A percentile compares a stretch with the other conserved stretches of the same genome.
These are phyloP conservation scores for Mortierella sp. DNA, from an alignment of 371 early-diverging fungal genomes.

Conservation along the genomic window DNA sequence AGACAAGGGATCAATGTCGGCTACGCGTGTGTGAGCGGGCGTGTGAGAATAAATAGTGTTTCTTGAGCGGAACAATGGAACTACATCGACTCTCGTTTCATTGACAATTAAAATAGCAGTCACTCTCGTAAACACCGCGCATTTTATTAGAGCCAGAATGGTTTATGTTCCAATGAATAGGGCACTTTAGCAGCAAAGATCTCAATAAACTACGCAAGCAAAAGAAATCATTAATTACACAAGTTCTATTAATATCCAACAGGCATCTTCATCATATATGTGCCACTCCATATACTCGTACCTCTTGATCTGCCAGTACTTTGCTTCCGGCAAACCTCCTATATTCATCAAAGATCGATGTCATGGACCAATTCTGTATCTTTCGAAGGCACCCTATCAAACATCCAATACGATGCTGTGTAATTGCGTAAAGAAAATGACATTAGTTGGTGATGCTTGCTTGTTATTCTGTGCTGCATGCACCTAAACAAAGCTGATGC, in stretches of 20 bases:
- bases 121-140: background rate
- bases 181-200: slow-evolving; percentile 73
- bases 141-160: slow-evolving; percentile 61
- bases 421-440: background rate
- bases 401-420: slow-evolving; percentile 91
- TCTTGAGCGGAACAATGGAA: background rate
- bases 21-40: background rate
- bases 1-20: background rate
- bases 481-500: background rate
- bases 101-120: background rate
- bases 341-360: slow-evolving; percentile 96
- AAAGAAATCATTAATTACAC: background rate
- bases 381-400: slow-evolving; percentile 93
- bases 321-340: slow-evolving; percentile 92
- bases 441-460: too few species aligned
- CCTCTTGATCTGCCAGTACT: slow-evolving; percentile 94
- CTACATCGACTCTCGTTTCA: background rate
- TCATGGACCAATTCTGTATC: slow-evolving; percentile 94
- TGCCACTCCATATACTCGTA: slow-evolving; percentile 39
- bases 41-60: background rate
- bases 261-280: background rate
- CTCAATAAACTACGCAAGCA: slow-evolving; percentile 75
- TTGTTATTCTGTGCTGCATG: too few species aligned
- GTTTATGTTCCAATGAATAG: slow-evolving; percentile 65
- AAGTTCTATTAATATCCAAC: background rate